phyloP scores from a whole-genome alignment of 768 basidiomycete species.

The Phaeolepiota aurea region DNA sequence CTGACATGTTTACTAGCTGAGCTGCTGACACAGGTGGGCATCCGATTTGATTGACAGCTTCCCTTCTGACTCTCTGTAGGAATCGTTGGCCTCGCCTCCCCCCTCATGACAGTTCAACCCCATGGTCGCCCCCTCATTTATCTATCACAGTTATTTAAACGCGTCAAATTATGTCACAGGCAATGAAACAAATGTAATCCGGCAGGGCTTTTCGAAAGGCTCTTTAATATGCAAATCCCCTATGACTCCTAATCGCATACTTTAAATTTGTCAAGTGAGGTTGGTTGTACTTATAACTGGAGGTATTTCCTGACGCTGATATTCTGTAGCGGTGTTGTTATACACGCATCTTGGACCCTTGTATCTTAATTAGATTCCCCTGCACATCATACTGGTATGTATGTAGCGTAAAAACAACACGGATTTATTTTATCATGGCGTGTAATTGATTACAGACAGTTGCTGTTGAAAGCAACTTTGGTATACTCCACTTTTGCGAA shows the following conservation, averaged over 20 bases:
- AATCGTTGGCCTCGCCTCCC: slow-evolving; percentile 67
- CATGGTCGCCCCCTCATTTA: not conserved
- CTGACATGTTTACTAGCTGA: slow-evolving; percentile 30
- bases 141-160: not conserved
- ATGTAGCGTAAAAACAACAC: slow-evolving; percentile 9
- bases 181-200: not conserved
- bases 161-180: not conserved
- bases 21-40: slow-evolving; percentile 50
- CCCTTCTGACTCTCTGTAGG: slow-evolving; percentile 23
- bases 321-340: not conserved
- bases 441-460: slow-evolving; percentile 3
- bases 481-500: no score
- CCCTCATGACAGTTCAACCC: slow-evolving; percentile 26
- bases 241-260: no score
- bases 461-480: slow-evolving; percentile 19
- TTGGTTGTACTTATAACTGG: no score
- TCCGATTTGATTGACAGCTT: slow-evolving; percentile 6
- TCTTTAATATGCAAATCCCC: not conserved
- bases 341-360: not conserved
- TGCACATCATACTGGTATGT: slow-evolving; percentile 1
- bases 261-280: no score
- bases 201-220: not conserved
- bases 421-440: slow-evolving; percentile 10
- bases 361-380: not conserved
- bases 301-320: not conserved